Conservation (phyloP, 176 grass and related monocot genomes). For the Aegilops speltoides region DNA sequence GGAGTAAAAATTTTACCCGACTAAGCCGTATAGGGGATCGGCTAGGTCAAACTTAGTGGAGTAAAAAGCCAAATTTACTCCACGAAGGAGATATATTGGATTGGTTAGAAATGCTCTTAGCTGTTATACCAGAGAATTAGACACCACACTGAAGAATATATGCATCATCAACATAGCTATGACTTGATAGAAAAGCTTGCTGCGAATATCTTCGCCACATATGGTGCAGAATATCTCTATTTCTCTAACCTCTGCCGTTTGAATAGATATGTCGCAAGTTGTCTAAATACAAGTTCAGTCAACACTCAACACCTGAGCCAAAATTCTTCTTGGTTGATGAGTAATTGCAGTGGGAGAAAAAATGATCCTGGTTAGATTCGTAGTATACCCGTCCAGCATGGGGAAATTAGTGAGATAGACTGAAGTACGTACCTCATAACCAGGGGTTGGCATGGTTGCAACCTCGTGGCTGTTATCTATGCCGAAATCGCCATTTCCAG, state of each 20-base stretch:
- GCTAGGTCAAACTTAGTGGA: no score
- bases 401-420: background rate
- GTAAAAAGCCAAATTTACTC: no score
- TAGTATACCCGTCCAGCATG: background rate
- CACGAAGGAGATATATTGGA: no score
- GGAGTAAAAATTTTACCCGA: no score
- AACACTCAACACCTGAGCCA: background rate
- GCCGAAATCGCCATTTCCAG: conserved; percentile 42
- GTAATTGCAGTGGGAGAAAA: background rate
- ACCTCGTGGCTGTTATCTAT: conserved; percentile 35
- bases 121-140: background rate
- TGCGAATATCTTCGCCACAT: background rate
- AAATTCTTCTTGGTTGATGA: background rate
- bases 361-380: background rate
- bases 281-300: background rate
- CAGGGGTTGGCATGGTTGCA: conserved; percentile 44
- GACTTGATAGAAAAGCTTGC: background rate
- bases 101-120: background rate
- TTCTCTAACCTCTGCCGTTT: background rate
- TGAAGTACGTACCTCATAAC: conserved; percentile 35
- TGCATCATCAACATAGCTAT: background rate
- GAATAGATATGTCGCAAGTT: background rate
- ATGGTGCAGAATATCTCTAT: background rate
- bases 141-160: conserved; percentile 23
- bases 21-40: no score